Evolutionary conservation across 1,284 basidiomycete species (phyloP).

Genomic region (Malassezia nana): DNA sequence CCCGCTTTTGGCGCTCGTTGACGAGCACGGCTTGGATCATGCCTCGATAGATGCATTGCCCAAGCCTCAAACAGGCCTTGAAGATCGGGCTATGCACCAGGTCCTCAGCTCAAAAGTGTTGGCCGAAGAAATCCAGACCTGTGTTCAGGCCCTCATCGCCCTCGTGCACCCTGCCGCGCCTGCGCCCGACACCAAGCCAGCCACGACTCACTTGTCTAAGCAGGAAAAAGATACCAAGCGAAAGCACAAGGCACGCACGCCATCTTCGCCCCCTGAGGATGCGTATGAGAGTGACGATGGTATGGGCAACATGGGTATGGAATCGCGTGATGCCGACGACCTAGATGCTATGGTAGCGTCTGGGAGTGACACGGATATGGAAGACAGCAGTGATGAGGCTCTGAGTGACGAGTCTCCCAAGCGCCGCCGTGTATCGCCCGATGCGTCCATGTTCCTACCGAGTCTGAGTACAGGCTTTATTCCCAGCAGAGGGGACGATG

Average conservation of each 20-base stretch:
- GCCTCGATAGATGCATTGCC: not conserved
- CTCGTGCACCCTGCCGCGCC: not conserved
- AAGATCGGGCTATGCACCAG: constrained; percentile 8
- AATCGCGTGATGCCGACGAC: not conserved
- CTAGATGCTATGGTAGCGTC: constrained; percentile 16
- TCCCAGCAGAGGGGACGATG: constrained; percentile 6
- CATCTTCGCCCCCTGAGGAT: not conserved
- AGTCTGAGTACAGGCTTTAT: constrained; percentile 12
- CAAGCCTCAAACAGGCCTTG: not conserved
- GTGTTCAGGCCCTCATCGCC: not conserved
- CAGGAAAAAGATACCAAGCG: not conserved
- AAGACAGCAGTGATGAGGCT: not conserved
- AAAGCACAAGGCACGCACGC: not conserved
- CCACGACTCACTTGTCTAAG: not conserved
- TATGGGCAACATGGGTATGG: constrained; percentile 2
- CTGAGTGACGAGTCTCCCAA: not conserved
- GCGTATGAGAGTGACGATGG: constrained; percentile 17
- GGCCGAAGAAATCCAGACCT: constrained; percentile 4
- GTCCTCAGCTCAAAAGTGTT: constrained; percentile 16
- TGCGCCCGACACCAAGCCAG: not conserved
- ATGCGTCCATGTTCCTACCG: constrained; percentile 6
- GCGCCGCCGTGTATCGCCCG: not conserved
- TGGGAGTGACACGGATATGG: constrained; percentile 11
- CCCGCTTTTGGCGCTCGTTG: not conserved
- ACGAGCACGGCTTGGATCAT: not conserved